These are phyloP conservation scores for Schizophyllum amplum DNA, from an alignment of 1,284 basidiomycete species.

Conservation along the genomic window DNA sequence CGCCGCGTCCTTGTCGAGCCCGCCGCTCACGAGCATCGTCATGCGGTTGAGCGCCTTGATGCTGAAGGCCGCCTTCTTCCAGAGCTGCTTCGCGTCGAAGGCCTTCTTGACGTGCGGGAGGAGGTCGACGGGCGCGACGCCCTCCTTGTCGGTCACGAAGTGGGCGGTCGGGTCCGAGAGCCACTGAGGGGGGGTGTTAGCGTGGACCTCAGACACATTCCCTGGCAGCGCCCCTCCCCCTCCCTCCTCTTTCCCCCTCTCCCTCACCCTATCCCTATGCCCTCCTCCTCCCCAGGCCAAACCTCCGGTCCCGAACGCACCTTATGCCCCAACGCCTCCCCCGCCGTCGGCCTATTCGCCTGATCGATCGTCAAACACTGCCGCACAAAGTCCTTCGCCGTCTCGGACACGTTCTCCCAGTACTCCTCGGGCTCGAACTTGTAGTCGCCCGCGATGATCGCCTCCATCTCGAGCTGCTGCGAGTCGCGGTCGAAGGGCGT, in stretches of 20 bases:
- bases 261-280: no score
- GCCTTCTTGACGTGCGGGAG: conserved; percentile 83
- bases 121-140: conserved; percentile 65
- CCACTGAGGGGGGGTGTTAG: conserved; percentile 40
- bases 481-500: conserved; percentile 91
- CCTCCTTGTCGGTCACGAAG: conserved; percentile 59
- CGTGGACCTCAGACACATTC: no score
- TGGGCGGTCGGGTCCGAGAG: conserved; percentile 59
- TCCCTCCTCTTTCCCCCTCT: no score
- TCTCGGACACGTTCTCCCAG: conserved; percentile 78
- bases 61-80: conserved; percentile 1
- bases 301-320: conserved; percentile 12
- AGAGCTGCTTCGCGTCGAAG: conserved; percentile 30
- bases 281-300: no score
- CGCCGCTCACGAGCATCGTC: neutral
- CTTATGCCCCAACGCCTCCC: conserved; percentile 62
- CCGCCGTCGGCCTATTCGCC: conserved; percentile 66
- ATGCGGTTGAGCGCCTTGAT: conserved; percentile 1
- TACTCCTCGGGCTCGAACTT: conserved; percentile 87
- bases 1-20: neutral
- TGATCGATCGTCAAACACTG: conserved; percentile 84
- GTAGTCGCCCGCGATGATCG: conserved; percentile 88
- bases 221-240: no score
- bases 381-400: conserved; percentile 76
- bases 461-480: conserved; percentile 86